Conservation (phyloP, 257 asterid genomes). For the Datura wrightii region DNA sequence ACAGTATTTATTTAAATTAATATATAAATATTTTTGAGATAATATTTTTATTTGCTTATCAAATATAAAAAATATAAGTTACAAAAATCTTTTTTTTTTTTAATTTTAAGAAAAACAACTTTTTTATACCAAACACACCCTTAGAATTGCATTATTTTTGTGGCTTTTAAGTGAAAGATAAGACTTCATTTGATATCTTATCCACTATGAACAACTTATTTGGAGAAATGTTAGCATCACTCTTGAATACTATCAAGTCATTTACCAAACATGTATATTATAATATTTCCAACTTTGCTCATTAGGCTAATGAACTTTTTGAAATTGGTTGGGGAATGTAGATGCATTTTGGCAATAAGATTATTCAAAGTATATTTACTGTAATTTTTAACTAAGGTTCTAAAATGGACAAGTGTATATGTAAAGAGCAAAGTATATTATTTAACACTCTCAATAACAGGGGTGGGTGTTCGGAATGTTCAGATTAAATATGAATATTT, state of each 20-base stretch:
- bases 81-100: too few species aligned
- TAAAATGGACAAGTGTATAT: too few species aligned
- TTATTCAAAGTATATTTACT: too few species aligned
- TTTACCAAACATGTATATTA: background rate
- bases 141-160: background rate
- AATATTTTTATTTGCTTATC: too few species aligned
- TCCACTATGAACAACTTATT: conserved; percentile 1
- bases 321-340: background rate
- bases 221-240: conserved; percentile 18
- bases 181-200: background rate
- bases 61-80: too few species aligned
- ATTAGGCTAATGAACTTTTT: background rate
- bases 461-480: too few species aligned
- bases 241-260: background rate
- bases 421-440: conserved; percentile 42
- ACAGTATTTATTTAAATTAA: background rate
- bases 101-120: too few species aligned
- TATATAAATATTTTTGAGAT: background rate
- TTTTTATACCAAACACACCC: background rate
- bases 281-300: background rate
- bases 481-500: too few species aligned
- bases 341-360: background rate
- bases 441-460: conserved; percentile 34
- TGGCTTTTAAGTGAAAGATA: background rate
- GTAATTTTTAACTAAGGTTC: background rate